Evolutionary conservation across 441 rosid species (phyloP), one percentile per base, ranked within the genome.

Genomic region (Flueggea neowawraea): DNA sequence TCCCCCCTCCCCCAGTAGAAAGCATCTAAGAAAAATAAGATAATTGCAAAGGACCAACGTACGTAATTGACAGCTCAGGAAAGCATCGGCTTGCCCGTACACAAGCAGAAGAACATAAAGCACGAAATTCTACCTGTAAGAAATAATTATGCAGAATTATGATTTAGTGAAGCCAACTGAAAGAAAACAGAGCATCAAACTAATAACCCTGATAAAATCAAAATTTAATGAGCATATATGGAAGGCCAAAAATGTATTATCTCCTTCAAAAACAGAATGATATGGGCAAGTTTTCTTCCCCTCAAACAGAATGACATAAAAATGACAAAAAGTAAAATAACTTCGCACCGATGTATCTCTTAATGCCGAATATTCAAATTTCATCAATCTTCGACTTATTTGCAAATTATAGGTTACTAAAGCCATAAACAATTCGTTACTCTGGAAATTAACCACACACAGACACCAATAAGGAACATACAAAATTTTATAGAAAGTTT

Each of bases 21-120:
- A 63, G 65, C 28, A 52, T 52, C 6, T 31, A 16, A 36, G 10
- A 51, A 16, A 57, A 16, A 52, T 9, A 45, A 45, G 8, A 45
- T n/a, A 15, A 12, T 53, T 28, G 47, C 54, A 73, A 65, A 71
- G 59, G 14, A 17, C 51, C 16, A 56, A 80, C 81, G 44, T 81
- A 92, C 95, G 81, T 82, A 54, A 82, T 75, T 57, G 96, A 89
- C 66, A 92, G 94, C 78, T 92, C 96, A 6, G 95, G 80, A 69
- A 92, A 80, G 75, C 85, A 82, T 32, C 85, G 89, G 67, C 96
- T 90, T 43, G 89, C 80, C 59, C 80, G 82, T 62, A 84, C 69
- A 74, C 90, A 90, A 54, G 80, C 64, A 10, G 96, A 67, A 47
- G 89, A 88, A 65, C 78, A 78, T 16, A 75, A 78, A 61, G 84